A percentile compares a stretch with the other conserved stretches of the same genome.
Evolutionary conservation across 495 filamentous ascomycete species (phyloP).

Genomic region (Penicillium arizonense): DNA sequence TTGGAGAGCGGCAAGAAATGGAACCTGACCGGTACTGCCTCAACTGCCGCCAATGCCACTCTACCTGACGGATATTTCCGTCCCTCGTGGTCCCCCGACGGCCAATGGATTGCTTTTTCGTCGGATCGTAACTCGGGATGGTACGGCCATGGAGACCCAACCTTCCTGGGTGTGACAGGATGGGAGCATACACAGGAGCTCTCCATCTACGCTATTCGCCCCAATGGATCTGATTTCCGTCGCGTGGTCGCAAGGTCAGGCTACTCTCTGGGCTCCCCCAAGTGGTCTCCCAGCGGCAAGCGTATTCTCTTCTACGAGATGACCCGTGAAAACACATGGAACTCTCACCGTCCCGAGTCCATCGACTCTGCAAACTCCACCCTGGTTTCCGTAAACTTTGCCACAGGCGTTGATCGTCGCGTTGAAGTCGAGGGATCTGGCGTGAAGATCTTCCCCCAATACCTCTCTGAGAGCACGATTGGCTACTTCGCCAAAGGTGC

Average conservation of each 20-base stretch:
- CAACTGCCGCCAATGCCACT: slow-evolving; percentile 8
- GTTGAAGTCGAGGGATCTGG: slow-evolving; percentile 16
- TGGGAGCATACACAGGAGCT: slow-evolving; percentile 37
- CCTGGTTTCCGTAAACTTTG: slow-evolving; percentile 24
- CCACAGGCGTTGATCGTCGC: slow-evolving; percentile 15
- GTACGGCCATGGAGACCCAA: slow-evolving; percentile 23
- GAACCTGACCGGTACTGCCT: slow-evolving; percentile 24
- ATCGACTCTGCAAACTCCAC: slow-evolving; percentile 15
- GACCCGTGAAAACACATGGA: slow-evolving; percentile 24
- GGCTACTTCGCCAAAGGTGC: slow-evolving; percentile 28
- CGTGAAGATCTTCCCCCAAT: slow-evolving; percentile 28
- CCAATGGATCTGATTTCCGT: slow-evolving; percentile 28
- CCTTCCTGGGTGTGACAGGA: slow-evolving; percentile 16
- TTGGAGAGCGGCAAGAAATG: slow-evolving; percentile 19
- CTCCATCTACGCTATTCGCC: slow-evolving; percentile 26
- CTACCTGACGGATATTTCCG: slow-evolving; percentile 32
- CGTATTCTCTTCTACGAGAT: slow-evolving; percentile 31
- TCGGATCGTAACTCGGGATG: slow-evolving; percentile 24
- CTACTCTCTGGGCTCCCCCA: slow-evolving; percentile 25
- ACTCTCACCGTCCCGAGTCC: slow-evolving; percentile 24
- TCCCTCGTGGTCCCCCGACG: slow-evolving; percentile 28
- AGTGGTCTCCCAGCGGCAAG: slow-evolving; percentile 28
- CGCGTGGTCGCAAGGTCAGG: slow-evolving; percentile 10
- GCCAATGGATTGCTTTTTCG: slow-evolving; percentile 22
- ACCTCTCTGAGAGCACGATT: slow-evolving; percentile 15